Evolutionary conservation across 1,139 yeast genomes (phyloP).

Genomic region (Lodderomyces orthopsilosis): DNA sequence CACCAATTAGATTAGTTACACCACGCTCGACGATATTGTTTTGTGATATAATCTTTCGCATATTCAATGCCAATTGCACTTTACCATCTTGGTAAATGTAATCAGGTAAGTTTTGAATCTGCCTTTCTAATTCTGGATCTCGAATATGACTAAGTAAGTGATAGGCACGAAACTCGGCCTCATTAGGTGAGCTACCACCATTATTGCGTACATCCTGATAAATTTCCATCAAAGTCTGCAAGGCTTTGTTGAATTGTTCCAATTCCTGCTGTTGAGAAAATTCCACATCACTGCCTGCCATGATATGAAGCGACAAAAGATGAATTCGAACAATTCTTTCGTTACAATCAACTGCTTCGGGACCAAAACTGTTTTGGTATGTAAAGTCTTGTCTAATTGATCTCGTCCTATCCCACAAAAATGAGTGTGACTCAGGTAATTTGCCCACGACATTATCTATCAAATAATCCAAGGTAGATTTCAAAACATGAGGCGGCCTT

Average conservation of each 20-base stretch:
- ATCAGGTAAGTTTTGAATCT: slow-evolving; percentile 65
- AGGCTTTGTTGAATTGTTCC: slow-evolving; percentile 88
- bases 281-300: slow-evolving; percentile 77
- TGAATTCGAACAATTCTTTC: slow-evolving; percentile 92
- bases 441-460: slow-evolving; percentile 59
- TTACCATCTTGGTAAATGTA: slow-evolving; percentile 50
- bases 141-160: slow-evolving; percentile 74
- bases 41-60: slow-evolving; percentile 65
- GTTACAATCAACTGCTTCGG: slow-evolving; percentile 90
- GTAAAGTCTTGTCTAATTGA: slow-evolving; percentile 97
- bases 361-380: slow-evolving; percentile 89
- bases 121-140: slow-evolving; percentile 84
- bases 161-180: slow-evolving; percentile 92
- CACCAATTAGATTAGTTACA: slow-evolving; percentile 54
- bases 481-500: slow-evolving; percentile 79
- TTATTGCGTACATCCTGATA: slow-evolving; percentile 75
- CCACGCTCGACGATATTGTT: slow-evolving; percentile 63
- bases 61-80: slow-evolving; percentile 70
- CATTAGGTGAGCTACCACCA: slow-evolving; percentile 73
- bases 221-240: slow-evolving; percentile 85
- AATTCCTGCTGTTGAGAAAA: slow-evolving; percentile 93
- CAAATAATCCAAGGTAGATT: slow-evolving; percentile 64
- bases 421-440: slow-evolving; percentile 84
- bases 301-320: slow-evolving; percentile 73
- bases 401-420: slow-evolving; percentile 98